Base-by-base conservation (phyloP, 2,329 filamentous ascomycete genomes). In the Penicillium frequentans region DNA sequence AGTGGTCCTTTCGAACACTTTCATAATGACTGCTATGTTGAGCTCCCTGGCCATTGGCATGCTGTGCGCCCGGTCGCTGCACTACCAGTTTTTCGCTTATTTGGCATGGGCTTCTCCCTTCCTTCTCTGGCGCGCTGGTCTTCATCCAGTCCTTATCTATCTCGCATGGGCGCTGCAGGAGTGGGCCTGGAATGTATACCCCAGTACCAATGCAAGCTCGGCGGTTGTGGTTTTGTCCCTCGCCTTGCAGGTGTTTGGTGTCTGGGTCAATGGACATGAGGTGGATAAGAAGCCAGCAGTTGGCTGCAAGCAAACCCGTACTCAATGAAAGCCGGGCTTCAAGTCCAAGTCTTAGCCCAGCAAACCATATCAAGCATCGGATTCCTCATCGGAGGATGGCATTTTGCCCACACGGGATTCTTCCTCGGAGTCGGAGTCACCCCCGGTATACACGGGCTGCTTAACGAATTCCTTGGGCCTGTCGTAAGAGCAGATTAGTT, bases 31-130 rank as follows among this genome's bases (percentile, higher is more conserved):
- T 5, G 86, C 87, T 4, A 83, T 96, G 45, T 82, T 96, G 52
- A 86, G 87, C 11, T 89, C 91, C 61, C 89, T 92, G 64, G 80
- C 86, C 29, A 84, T 96, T 55, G 93, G 93, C 37, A 82, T 96
- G 76, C 82, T 96, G 47, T 96, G 91, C 70, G 93, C 93, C 26
- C 83, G 93, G 56, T 93, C 89, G 54, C 82, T 97, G 66, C 93
- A 97, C 78, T 97, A 96, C 80, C 93, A 97, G 70, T 97, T 97
- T 80, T 97, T 92, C 75, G 86, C 90, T 46, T 96, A 96, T 80
- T 84, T 96, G 58, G 90, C 90, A 27, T 97, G 93, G 93, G 84
- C 89, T 14, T 91, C 90, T 7, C 93, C 93, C 0, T 96, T 90
- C 72, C 80, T 97, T 61, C 83, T 96, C 52, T 97, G 92, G 91